phyloP scores from a whole-genome alignment of 257 asterid genomes.

The Solanum rostratum region DNA sequence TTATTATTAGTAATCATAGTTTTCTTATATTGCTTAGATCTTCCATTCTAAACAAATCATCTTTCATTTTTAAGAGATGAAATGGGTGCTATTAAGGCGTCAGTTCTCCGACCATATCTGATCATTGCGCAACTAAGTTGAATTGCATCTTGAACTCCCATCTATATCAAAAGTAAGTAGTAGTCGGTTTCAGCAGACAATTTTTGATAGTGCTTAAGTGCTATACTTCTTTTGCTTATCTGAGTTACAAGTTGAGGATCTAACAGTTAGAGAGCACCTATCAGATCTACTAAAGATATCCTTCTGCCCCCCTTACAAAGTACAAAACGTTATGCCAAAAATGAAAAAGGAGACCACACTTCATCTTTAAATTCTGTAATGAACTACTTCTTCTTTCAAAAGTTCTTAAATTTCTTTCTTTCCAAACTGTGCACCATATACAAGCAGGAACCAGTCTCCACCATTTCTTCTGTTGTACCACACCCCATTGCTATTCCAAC shows the following conservation, averaged over 20 bases:
- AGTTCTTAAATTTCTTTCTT: neutral
- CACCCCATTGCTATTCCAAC: neutral
- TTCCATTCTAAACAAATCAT: neutral
- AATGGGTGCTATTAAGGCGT: neutral
- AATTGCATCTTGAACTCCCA: neutral
- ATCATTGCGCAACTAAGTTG: neutral
- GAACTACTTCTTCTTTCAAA: neutral
- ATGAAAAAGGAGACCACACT: neutral
- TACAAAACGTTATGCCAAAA: neutral
- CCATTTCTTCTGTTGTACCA: too few relatives aligned
- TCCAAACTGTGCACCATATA: neutral
- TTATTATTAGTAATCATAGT: neutral
- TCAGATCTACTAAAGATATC: too few relatives aligned
- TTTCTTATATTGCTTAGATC: neutral
- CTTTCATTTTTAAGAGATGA: neutral
- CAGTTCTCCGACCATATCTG: neutral
- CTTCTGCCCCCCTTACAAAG: too few relatives aligned
- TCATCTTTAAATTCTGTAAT: too few relatives aligned
- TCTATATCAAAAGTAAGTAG: neutral
- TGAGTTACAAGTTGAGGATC: neutral
- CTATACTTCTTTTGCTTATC: neutral
- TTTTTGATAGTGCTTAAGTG: neutral
- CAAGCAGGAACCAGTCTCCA: neutral
- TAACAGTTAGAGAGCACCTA: too few relatives aligned
- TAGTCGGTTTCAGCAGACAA: neutral